Conservation (phyloP, 2,329 filamentous ascomycete genomes). For the Byssoonygena ceratinophila region DNA sequence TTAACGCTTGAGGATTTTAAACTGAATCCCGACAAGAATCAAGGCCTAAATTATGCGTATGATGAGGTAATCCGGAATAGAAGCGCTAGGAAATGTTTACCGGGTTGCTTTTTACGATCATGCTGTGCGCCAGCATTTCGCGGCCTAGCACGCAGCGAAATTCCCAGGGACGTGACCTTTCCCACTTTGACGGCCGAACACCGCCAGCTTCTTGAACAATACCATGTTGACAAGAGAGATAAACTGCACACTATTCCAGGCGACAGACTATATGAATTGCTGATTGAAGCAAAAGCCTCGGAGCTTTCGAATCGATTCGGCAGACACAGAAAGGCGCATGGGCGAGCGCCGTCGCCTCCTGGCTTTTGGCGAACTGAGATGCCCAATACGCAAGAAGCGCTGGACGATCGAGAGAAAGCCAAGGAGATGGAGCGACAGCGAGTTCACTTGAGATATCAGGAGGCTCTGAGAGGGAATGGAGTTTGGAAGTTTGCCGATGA, state of each 20-base stretch:
- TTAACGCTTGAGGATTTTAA: slow-evolving; percentile 67
- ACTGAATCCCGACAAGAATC: slow-evolving; percentile 62
- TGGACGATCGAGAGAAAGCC: slow-evolving; percentile 55
- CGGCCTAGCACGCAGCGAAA: slow-evolving; percentile 46
- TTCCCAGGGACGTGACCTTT: slow-evolving; percentile 31
- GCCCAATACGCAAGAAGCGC: slow-evolving; percentile 71
- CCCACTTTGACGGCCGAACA: slow-evolving; percentile 22
- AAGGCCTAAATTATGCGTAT: slow-evolving; percentile 62
- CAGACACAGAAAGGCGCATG: slow-evolving; percentile 64
- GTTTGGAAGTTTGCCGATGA: slow-evolving; percentile 78
- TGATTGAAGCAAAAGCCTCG: slow-evolving; percentile 65
- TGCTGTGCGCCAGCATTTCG: slow-evolving; percentile 68
- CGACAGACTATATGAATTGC: slow-evolving; percentile 53
- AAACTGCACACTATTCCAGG: slow-evolving; percentile 42
- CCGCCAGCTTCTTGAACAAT: slow-evolving; percentile 40
- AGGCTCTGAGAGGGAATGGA: slow-evolving; percentile 68
- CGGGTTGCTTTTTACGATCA: slow-evolving; percentile 61
- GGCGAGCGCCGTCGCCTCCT: slow-evolving; percentile 62
- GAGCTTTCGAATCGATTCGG: slow-evolving; percentile 65
- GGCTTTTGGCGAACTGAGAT: slow-evolving; percentile 90
- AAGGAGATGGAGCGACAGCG: slow-evolving; percentile 52
- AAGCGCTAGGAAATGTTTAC: slow-evolving; percentile 57
- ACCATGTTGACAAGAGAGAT: slow-evolving; percentile 39
- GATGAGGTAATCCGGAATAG: slow-evolving; percentile 62
- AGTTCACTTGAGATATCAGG: slow-evolving; percentile 63